Evolutionary conservation across 202 grass and related monocot genomes (phyloP), one percentile per base, ranked within the genome.

Genomic region (Setaria viridis): DNA sequence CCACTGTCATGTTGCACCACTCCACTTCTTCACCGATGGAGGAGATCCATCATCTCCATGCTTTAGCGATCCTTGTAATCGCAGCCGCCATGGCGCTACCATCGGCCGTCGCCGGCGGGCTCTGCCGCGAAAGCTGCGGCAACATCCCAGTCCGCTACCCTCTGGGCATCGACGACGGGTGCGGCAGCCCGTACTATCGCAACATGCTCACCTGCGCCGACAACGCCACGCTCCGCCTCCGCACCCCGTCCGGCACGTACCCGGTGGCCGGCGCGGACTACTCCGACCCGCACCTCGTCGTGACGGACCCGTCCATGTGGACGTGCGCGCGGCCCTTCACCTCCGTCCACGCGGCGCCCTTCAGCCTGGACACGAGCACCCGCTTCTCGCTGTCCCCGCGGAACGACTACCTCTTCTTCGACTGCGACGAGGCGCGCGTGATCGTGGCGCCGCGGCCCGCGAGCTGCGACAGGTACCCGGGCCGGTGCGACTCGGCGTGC

Each of bases 361-460:
- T 98, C 67, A 98, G 93, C 76, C 91, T 95, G 41, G 93, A 98
- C 88, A 95, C 96, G 49, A 98, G 96, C 87, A 98, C 93, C 64
- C 87, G 93, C 59, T 94, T 98, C 86, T 92, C 93, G 33, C 91
- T 98, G 81, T 98, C 91, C 16, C 25, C 90, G 5, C 77, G 85
- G 82, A 98, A 98, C 75, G 90, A 98, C 25, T 94, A 92, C 90
- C 86, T 98, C 60, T 98, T 98, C 88, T 94, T 98, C 80, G 83
- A 91, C 86, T 98, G 96, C 83, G 92, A 93, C 75, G 67, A 80
- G 72, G 86, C 81, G 5, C 79, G 65, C 13, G 93, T 98, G 42
- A 85, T 98, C 74, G 88, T 98, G 20, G 90, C 82, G 79, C 96
- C 93, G n/a, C 91, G 91, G 35, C 96, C 96, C 3, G 82, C 67